Percentiles rank a stretch among this genome's conserved stretches.
Conservation (phyloP, 495 filamentous ascomycete genomes). For the Aspergillus diversus region DNA sequence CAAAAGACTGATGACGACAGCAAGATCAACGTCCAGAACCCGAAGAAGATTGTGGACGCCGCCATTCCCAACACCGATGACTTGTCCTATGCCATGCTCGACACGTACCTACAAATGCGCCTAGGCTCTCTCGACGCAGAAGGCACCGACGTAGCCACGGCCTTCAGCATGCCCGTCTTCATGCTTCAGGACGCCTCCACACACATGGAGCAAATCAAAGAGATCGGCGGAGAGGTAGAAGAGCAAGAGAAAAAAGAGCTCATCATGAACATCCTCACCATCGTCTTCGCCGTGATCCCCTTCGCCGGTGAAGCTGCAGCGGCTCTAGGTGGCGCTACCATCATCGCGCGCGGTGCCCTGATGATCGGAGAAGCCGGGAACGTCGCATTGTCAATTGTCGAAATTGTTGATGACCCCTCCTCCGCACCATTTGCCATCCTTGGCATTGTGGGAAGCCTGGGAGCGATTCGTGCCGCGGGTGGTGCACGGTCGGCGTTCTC, state of each 20-base stretch:
- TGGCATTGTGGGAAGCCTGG: background rate
- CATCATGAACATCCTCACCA: conserved; percentile 1
- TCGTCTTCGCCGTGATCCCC: background rate
- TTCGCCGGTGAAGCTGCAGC: background rate
- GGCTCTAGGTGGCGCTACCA: background rate
- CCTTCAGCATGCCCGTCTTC: background rate
- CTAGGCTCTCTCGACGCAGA: background rate
- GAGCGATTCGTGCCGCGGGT: background rate
- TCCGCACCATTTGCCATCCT: background rate
- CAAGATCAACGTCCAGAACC: conserved; percentile 1
- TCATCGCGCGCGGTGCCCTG: background rate
- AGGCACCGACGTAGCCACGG: background rate
- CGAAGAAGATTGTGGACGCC: background rate
- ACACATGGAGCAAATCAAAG: background rate
- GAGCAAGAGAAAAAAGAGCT: background rate
- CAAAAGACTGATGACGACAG: background rate
- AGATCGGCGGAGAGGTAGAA: background rate
- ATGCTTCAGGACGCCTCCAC: background rate
- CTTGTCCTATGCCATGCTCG: background rate
- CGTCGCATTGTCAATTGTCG: background rate
- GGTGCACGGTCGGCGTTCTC: background rate
- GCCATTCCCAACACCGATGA: background rate
- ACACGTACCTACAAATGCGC: background rate
- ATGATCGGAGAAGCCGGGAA: background rate
- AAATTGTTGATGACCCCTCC: background rate